Evolutionary conservation across 2,329 filamentous ascomycete species (phyloP).

Genomic region (Byssochlamys sp.): DNA sequence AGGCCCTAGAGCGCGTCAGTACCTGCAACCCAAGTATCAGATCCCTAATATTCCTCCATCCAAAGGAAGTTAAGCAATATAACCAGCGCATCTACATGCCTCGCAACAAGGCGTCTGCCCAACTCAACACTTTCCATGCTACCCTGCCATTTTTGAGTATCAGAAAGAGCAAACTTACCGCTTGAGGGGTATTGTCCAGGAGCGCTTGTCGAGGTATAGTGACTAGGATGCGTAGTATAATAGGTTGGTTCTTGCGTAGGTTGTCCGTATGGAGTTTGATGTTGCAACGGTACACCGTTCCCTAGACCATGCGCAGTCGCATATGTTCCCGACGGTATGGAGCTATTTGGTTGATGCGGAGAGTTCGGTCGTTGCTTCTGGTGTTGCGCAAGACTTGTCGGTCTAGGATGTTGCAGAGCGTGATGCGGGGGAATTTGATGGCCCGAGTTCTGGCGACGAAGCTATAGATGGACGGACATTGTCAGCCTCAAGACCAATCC

Average conservation of each 20-base stretch:
- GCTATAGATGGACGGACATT: constrained; percentile 10
- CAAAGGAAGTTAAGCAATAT: neutral
- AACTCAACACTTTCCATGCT: neutral
- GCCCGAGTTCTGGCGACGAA: constrained; percentile 22
- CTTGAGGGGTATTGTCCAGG: constrained; percentile 78
- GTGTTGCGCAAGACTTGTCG: constrained; percentile 18
- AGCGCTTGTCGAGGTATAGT: constrained; percentile 73
- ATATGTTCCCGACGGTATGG: constrained; percentile 24
- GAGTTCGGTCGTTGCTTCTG: constrained; percentile 41
- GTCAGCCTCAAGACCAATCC: neutral
- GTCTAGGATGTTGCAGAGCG: constrained; percentile 19
- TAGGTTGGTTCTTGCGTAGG: constrained; percentile 59
- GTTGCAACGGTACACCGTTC: constrained; percentile 40
- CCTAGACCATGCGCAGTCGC: constrained; percentile 19
- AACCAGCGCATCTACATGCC: neutral
- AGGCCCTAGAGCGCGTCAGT: constrained; percentile 60
- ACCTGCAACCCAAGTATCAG: constrained; percentile 41
- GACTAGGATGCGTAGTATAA: constrained; percentile 69
- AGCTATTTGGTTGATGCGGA: constrained; percentile 51
- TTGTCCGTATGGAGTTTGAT: constrained; percentile 56
- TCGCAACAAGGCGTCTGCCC: neutral
- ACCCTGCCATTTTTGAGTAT: neutral
- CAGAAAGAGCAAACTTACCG: constrained; percentile 50
- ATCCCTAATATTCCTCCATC: neutral
- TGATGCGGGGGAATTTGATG: constrained; percentile 24